Base-by-base conservation (phyloP, 495 filamentous ascomycete species). In the Aspergillus haitiensis region DNA sequence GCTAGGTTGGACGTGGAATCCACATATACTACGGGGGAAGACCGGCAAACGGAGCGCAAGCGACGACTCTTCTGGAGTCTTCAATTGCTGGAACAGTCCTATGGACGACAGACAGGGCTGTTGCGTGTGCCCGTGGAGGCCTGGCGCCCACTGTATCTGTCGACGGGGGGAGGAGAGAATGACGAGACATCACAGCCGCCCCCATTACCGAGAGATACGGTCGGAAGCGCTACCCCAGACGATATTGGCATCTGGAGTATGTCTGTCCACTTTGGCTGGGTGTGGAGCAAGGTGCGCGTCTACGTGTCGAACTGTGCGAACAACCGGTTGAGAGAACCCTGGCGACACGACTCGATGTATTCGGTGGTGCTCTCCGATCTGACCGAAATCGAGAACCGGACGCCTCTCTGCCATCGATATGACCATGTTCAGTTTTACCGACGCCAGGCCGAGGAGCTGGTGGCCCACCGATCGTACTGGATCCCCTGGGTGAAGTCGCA, bases 371-470 rank as follows among this genome's bases (percentile, higher is more conserved):
- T 74, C 0, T 79, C 77, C 7, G 74, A 79, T 51, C 60, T 79
- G 0, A 77, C 75, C 12, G 75, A 78, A 36, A 69, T 76, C 3
- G 77, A 79, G 56, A 79, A 79, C 55, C 70, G 75, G 33, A 68
- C 76, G 31, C 74, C 77, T 0, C 70, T 71, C 6, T 78, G 74
- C 50, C 77, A 79, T 58, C 71, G 77, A 64, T 79, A 79, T 52
- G 77, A 79, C 53, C 73, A 71, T 0, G 75, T 78, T 55, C 77
- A 76, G 37, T 79, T 79, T 33, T 79, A 78, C 48, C 71, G 75
- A 50, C 77, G 77, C 13, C 69, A 65, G 10, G 63, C 71, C 0
- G 72, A 74, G 11, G 75, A 78, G 39, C 54, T 79, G 3, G 58
- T 67, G 16, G 37, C 60, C 8, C 74, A 73, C 52, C 64, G 70